Base-by-base conservation (phyloP, 441 rosid genomes). In the Erodium moschatum region DNA sequence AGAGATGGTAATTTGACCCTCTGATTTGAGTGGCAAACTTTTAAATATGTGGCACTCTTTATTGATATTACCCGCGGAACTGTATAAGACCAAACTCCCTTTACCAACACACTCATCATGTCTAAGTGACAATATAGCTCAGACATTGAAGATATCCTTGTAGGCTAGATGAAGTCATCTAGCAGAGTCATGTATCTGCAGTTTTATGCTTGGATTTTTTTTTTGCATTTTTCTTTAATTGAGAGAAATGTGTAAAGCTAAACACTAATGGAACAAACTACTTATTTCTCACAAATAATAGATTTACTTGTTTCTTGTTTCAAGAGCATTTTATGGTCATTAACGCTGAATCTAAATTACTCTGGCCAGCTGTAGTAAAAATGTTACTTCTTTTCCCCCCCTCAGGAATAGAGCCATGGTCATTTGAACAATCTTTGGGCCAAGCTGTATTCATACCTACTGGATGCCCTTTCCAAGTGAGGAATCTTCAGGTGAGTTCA, bases 371-470 rank as follows among this genome's bases (percentile, higher is more conserved):
- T 16, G 21, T 54, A n/a, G 6, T 54, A 54, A 54, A 54, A 54
- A 40, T 52, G 68, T 16, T 66, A 35, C 46, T 10, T 19, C 19
- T 16, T 33, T 65, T 70, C 71, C 42, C 40, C 29, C 6, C 75
- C 70, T 70, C 82, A 94, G 99, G 97, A 73, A 85, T 94, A 52
- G 97, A 88, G 84, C 97, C 97, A 42, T 94, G 97, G 96, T 82
- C 97, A 18, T 84, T 88, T 81, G 85, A 88, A 52, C 99, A 94
- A 74, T 76, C 71, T 82, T 73, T 78, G 66, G 97, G 99, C 74
- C 78, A 94, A 76, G 97, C 97, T 52, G 80, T 94, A 66, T 94
- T 94, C 79, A 63, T 94, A 67, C 99, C 99, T 44, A 90, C 99
- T 72, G 97, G 99, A 67, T 91, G 97, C 78, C 97, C 96, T 50